Percentiles rank a stretch among this genome's conserved stretches.
These are phyloP conservation scores for Cryptococcus hybrid DNA, from an alignment of 1,284 basidiomycete species.

Conservation along the genomic window DNA sequence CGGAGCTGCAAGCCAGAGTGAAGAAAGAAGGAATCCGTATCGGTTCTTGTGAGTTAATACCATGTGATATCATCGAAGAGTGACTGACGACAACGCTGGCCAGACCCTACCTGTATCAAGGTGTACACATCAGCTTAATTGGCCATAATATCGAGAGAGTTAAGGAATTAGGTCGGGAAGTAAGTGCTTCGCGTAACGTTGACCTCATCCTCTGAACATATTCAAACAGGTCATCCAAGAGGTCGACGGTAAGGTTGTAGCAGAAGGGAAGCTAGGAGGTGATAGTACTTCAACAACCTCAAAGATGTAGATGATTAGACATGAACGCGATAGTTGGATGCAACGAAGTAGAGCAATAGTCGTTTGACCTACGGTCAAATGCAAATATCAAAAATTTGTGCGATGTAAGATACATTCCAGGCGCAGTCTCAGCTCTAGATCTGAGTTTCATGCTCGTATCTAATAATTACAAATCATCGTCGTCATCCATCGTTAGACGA, in stretches of 20 bases:
- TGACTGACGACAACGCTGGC: not conserved
- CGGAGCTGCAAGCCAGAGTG: conserved; percentile 70
- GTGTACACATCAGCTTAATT: conserved; percentile 69
- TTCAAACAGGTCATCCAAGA: conserved; percentile 49
- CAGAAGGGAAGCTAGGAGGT: conserved; percentile 49
- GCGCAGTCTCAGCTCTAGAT: no score
- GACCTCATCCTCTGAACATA: not conserved
- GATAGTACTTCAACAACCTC: no score
- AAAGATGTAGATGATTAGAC: no score
- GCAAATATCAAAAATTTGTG: no score
- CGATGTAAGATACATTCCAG: no score
- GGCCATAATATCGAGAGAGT: conserved; percentile 62
- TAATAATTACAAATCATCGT: no score
- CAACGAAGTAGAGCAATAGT: no score
- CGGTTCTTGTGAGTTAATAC: conserved; percentile 60
- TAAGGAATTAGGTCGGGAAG: conserved; percentile 64
- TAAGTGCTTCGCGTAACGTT: conserved; percentile 35
- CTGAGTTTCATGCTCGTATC: no score
- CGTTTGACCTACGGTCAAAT: no score
- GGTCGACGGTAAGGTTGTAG: conserved; percentile 54
- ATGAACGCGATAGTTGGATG: no score
- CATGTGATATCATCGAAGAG: conserved; percentile 1
- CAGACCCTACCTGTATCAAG: conserved; percentile 57
- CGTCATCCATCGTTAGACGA: no score
- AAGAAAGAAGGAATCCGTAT: conserved; percentile 74